Percentiles rank a stretch among this genome's conserved stretches.
These are phyloP conservation scores for Vanderwaltozyma polyspora DNA, from an alignment of 805 yeast genomes.

Conservation along the genomic window DNA sequence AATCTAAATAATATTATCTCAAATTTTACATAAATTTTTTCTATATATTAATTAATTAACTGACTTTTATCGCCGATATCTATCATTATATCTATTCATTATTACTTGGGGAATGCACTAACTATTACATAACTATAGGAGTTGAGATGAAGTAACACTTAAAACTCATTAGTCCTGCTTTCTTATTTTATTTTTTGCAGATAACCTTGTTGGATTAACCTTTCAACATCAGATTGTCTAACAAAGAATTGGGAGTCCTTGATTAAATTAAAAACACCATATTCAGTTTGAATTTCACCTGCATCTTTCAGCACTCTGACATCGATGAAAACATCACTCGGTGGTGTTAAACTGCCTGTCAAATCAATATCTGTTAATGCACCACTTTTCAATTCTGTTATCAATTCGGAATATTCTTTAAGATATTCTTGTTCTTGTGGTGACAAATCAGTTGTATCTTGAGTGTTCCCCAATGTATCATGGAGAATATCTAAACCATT, in stretches of 20 bases:
- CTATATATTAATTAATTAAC: not conserved
- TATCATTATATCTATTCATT: too few species aligned
- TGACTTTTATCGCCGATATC: not conserved
- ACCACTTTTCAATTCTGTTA: slow-evolving; percentile 63
- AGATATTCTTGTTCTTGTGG: slow-evolving; percentile 74
- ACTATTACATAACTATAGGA: too few species aligned
- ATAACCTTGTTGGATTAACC: slow-evolving; percentile 89
- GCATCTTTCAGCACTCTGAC: slow-evolving; percentile 89
- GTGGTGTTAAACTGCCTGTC: slow-evolving; percentile 84
- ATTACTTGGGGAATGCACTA: too few species aligned
- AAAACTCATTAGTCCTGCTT: too few species aligned
- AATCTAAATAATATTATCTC: slow-evolving; percentile 1
- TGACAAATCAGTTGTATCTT: slow-evolving; percentile 43
- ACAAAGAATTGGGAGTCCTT: slow-evolving; percentile 93
- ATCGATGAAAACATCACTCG: slow-evolving; percentile 82
- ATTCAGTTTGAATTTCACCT: slow-evolving; percentile 95
- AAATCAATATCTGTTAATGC: slow-evolving; percentile 73
- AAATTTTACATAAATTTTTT: too few species aligned
- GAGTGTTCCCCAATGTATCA: slow-evolving; percentile 4
- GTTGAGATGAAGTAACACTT: too few species aligned
- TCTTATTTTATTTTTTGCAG: slow-evolving; percentile 69
- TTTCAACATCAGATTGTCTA: slow-evolving; percentile 85
- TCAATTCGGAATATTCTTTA: slow-evolving; percentile 55
- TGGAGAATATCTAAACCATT: slow-evolving; percentile 27
- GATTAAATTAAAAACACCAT: slow-evolving; percentile 86